Evolutionary conservation across 257 asterid genomes (phyloP).

Genomic region (Nicotiana tomentosiformis): DNA sequence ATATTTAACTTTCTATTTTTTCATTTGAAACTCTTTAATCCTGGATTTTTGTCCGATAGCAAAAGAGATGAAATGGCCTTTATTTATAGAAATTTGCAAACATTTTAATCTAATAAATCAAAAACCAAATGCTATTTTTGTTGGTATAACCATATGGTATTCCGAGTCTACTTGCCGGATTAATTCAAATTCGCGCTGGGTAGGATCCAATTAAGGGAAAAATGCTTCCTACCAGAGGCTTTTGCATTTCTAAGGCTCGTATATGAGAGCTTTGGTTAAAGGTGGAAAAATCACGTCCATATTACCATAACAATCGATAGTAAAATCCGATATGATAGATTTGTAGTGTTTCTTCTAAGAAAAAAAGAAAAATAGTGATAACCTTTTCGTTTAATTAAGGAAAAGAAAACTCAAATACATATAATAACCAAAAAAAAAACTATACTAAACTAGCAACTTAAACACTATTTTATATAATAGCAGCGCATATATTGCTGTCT

Average conservation of each 20-base stretch:
- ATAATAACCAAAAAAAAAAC: too few species aligned
- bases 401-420: not conserved
- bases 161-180: too few species aligned
- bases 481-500: not conserved
- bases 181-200: not conserved
- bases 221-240: not conserved
- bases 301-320: not conserved
- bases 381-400: not conserved
- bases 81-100: too few species aligned
- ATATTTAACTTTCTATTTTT: too few species aligned
- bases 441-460: not conserved
- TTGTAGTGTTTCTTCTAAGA: not conserved
- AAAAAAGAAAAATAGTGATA: not conserved
- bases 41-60: too few species aligned
- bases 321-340: not conserved
- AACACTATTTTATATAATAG: not conserved
- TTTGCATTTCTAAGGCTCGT: not conserved
- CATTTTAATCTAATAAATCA: too few species aligned
- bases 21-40: too few species aligned
- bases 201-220: not conserved
- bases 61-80: not conserved
- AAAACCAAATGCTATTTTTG: too few species aligned
- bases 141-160: too few species aligned
- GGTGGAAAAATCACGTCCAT: not conserved
- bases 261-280: not conserved